Conservation (phyloP, 2,329 filamentous ascomycete species). For the Cordyceps cicadae region DNA sequence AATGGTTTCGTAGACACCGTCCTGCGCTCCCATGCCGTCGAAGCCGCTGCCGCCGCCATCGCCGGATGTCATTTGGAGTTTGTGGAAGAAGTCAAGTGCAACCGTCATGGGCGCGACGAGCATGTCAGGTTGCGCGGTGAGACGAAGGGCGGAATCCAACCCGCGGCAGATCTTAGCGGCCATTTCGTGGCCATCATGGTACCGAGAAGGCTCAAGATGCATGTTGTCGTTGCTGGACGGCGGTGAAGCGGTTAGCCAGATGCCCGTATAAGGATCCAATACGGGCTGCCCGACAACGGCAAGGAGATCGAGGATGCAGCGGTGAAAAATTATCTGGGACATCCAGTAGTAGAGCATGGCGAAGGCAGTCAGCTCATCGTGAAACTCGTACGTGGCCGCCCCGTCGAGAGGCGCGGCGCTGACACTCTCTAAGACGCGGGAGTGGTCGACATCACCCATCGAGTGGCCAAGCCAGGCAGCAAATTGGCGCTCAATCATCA, state of each 20-base stretch:
- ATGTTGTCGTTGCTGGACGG: constrained; percentile 18
- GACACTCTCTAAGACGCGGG: constrained; percentile 20
- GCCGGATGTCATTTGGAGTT: constrained; percentile 27
- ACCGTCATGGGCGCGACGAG: constrained; percentile 35
- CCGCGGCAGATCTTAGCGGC: constrained; percentile 43
- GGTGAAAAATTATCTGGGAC: constrained; percentile 39
- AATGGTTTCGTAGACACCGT: constrained; percentile 34
- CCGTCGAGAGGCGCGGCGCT: constrained; percentile 33
- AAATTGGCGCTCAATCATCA: constrained; percentile 40
- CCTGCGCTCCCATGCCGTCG: constrained; percentile 31
- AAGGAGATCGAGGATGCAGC: constrained; percentile 38
- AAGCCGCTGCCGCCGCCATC: constrained; percentile 33
- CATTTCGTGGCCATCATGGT: constrained; percentile 35
- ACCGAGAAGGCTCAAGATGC: constrained; percentile 34
- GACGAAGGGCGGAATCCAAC: constrained; percentile 38
- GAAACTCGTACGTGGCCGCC: constrained; percentile 33
- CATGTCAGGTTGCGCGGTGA: constrained; percentile 39
- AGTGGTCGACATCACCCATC: constrained; percentile 31
- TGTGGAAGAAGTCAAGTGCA: constrained; percentile 34
- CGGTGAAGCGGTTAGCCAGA: constrained; percentile 30
- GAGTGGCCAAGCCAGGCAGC: constrained; percentile 35
- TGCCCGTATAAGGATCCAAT: constrained; percentile 30
- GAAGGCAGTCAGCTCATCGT: constrained; percentile 34
- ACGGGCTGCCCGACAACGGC: constrained; percentile 35
- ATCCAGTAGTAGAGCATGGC: constrained; percentile 48